Conservation (phyloP, 2,329 filamentous ascomycete genomes). For the Volutella citrinella region DNA sequence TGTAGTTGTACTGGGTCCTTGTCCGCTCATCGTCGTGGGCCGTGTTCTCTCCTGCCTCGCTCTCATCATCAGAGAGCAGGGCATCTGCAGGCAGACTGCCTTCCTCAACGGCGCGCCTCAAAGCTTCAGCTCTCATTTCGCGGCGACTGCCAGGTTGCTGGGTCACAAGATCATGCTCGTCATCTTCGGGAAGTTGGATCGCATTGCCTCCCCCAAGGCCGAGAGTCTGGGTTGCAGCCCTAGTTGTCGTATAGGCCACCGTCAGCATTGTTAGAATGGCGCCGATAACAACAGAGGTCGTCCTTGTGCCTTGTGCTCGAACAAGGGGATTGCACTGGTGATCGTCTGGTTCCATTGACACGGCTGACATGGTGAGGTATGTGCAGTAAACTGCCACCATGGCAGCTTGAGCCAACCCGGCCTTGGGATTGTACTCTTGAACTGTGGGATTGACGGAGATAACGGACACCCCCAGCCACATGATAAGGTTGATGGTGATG, state of each 20-base stretch:
- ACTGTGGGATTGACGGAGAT: slow-evolving; percentile 87
- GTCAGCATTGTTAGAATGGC: slow-evolving; percentile 96
- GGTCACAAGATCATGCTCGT: slow-evolving; percentile 85
- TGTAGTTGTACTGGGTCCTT: slow-evolving; percentile 93
- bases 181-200: slow-evolving; percentile 63
- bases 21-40: slow-evolving; percentile 83
- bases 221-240: slow-evolving; percentile 87
- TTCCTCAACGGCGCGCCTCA: slow-evolving; percentile 88
- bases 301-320: slow-evolving; percentile 79
- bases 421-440: slow-evolving; percentile 89
- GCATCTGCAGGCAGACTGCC: slow-evolving; percentile 90
- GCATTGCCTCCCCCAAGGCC: slow-evolving; percentile 54
- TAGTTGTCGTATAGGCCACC: slow-evolving; percentile 94
- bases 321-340: slow-evolving; percentile 91
- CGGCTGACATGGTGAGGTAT: slow-evolving; percentile 95
- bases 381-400: slow-evolving; percentile 99
- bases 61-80: slow-evolving; percentile 70
- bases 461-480: slow-evolving; percentile 76
- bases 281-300: slow-evolving; percentile 86
- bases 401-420: slow-evolving; percentile 92
- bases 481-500: slow-evolving; percentile 87
- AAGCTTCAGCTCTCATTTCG: slow-evolving; percentile 89
- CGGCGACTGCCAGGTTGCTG: slow-evolving; percentile 77
- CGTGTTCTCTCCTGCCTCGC: slow-evolving; percentile 59
- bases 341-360: slow-evolving; percentile 97